These are phyloP conservation scores for Rhizopogon vulgaris DNA, from an alignment of 768 basidiomycete species.

Conservation along the genomic window DNA sequence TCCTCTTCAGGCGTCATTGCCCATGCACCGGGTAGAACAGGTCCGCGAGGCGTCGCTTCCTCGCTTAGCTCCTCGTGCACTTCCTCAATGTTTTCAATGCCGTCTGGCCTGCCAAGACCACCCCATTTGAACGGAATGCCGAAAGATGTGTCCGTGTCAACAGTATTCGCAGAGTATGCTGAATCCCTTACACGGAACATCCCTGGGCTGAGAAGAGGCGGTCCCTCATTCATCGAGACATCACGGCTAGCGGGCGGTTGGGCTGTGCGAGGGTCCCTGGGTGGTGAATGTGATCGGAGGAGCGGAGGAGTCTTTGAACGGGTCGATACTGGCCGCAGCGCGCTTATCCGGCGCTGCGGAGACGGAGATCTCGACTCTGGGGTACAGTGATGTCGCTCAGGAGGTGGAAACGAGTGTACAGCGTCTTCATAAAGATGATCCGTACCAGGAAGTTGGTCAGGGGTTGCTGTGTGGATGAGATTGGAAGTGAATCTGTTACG, in stretches of 20 bases:
- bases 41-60: constrained; percentile 20
- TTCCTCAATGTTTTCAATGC: constrained; percentile 31
- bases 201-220: constrained; percentile 45
- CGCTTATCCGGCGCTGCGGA: constrained; percentile 19
- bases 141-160: constrained; percentile 35
- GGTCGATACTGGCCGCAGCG: constrained; percentile 28
- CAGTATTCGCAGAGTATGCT: constrained; percentile 44
- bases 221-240: constrained; percentile 17
- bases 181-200: constrained; percentile 59
- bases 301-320: constrained; percentile 37
- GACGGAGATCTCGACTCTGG: constrained; percentile 18
- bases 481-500: constrained; percentile 21
- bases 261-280: constrained; percentile 19
- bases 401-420: constrained; percentile 4
- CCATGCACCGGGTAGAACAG: constrained; percentile 50
- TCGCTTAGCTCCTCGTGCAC: constrained; percentile 25
- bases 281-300: constrained; percentile 21
- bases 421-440: constrained; percentile 14
- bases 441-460: constrained; percentile 7
- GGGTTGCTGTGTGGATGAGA: constrained; percentile 5
- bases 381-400: constrained; percentile 11
- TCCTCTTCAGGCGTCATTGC: constrained; percentile 49
- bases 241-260: constrained; percentile 14
- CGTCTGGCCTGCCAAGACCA: constrained; percentile 36
- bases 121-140: constrained; percentile 63